Conservation (phyloP, 352 stramenopile species). For the Globisporangium nagaii region DNA sequence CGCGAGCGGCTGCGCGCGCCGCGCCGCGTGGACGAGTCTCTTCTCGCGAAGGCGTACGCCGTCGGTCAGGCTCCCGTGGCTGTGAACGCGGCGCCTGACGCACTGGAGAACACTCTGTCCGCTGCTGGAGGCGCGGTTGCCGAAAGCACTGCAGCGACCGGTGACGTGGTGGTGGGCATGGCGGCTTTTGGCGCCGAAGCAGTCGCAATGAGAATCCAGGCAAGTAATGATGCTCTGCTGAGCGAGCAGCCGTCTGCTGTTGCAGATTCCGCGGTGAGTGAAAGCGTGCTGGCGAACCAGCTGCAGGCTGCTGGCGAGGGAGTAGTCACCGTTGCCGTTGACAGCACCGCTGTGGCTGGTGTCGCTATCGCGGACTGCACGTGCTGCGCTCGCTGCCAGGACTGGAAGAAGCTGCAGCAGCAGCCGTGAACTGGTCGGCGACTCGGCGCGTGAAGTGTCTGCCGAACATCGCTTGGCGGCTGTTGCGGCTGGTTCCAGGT, state of each 20-base stretch:
- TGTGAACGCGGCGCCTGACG: neutral
- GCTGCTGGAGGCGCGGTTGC: neutral
- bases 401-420: neutral
- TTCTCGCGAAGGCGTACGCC: neutral
- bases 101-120: neutral
- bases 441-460: no score
- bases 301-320: no score
- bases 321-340: no score
- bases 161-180: no score
- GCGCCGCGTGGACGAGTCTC: neutral
- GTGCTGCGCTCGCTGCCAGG: slow-evolving; percentile 1
- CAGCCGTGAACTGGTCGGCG: neutral
- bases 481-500: no score
- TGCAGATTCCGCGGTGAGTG: no score
- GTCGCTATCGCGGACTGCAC: neutral
- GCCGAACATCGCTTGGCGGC: no score
- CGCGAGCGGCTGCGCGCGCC: neutral
- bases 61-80: neutral
- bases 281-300: no score
- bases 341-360: neutral
- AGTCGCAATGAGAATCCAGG: no score
- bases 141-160: neutral
- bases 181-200: no score
- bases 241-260: no score
- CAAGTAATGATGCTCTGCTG: no score